Base-by-base conservation (phyloP, 2,329 filamentous ascomycete species). In the Ophiostoma himal-ulmi region DNA sequence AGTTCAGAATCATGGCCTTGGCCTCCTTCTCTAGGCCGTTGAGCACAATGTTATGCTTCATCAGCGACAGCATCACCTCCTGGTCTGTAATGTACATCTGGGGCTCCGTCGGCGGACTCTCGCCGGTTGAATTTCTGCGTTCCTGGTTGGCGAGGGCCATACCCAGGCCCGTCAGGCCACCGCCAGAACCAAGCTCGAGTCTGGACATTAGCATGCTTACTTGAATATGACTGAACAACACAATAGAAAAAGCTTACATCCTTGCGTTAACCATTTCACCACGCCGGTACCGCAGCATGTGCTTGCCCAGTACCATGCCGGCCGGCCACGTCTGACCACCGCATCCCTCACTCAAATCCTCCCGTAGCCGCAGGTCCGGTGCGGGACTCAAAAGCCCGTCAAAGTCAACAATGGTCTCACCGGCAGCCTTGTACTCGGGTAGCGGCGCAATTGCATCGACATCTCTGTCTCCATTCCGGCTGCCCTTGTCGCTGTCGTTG, bases 291-390 rank as follows among this genome's bases (percentile, higher is more conserved):
- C 89, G 86, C 71, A 98, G 83, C 85, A 98, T 86, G 78, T 98
- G 96, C 79, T 90, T 92, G 26, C 91, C 87, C 69, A 99, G 83
- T 20, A 95, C 87, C 88, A 96, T 91, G 13, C 95, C 95, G 0
- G 94, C 94, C 3, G 94, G 94, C 95, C 95, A 98, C 13, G 96
- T 85, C 80, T 96, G 92, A 2, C 95, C 95, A 67, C 95, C 95
- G 79, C 95, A 98, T 72, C 95, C 95, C 73, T 91, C 88, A 71
- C 87, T 88, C 67, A 97, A 85, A 79, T 98, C 94, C 79, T 97
- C 93, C 76, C 92, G 91, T 20, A 98, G 86, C 72, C 86, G 84
- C 72, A 98, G 84, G 13, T 91, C 89, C 67, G 85, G 82, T 26
- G 83, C 80, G 68, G 95, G 74, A 41, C 41, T 84, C 69, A 95